phyloP scores from a whole-genome alignment of 2,329 filamentous ascomycete genomes.

The Trichoderma simmonsii region DNA sequence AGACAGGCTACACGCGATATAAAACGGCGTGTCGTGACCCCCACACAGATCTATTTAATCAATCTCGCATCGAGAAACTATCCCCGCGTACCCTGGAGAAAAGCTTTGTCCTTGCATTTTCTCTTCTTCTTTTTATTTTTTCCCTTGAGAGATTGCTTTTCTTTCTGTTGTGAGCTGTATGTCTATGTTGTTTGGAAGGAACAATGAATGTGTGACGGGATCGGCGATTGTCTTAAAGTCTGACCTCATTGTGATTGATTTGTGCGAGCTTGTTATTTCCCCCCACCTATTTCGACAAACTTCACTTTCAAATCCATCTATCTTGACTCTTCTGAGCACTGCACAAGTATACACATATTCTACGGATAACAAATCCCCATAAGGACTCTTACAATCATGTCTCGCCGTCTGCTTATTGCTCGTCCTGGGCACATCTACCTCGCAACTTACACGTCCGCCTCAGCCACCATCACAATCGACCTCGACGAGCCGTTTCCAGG shows the following conservation, averaged over 20 bases:
- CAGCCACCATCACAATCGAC: constrained; percentile 34
- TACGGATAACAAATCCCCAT: neutral
- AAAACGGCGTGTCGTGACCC: neutral
- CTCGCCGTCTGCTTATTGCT: constrained; percentile 38
- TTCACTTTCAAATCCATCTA: neutral
- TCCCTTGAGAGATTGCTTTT: too few relatives aligned
- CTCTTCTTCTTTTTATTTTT: neutral
- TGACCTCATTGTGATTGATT: neutral
- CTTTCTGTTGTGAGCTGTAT: neutral
- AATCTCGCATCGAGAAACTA: neutral
- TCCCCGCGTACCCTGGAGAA: neutral
- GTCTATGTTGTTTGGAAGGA: neutral
- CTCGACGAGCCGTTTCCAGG: constrained; percentile 35
- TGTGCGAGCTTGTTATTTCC: neutral
- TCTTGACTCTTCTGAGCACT: neutral
- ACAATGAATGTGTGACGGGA: neutral
- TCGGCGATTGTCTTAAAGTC: neutral
- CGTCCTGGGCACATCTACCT: constrained; percentile 39
- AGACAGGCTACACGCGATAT: neutral
- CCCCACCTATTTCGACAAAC: neutral
- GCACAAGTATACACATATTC: neutral
- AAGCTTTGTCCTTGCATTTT: neutral
- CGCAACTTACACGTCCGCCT: constrained; percentile 40
- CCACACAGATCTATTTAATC: neutral
- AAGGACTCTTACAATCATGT: neutral